Conservation (phyloP, 257 asterid species). For the Buddleja alternifolia region DNA sequence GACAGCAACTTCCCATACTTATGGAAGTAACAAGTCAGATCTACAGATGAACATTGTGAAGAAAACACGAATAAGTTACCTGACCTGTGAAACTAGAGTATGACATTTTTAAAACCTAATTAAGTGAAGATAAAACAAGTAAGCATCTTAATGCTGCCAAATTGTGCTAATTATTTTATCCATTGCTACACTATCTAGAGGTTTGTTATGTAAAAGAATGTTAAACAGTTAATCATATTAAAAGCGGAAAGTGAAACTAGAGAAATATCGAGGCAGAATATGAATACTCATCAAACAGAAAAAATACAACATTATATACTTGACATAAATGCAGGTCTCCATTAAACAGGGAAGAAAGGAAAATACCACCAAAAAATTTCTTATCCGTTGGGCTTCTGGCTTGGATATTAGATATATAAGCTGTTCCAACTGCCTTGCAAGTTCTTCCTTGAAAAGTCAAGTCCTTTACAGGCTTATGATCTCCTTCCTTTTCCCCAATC, state of each 20-base stretch:
- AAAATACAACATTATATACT: constrained; percentile 9
- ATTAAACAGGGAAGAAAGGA: constrained; percentile 30
- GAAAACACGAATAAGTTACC: constrained; percentile 5
- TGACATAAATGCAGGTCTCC: constrained; percentile 25
- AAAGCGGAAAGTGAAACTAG: too few species aligned
- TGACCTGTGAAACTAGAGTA: constrained; percentile 11
- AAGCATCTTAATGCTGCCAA: constrained; percentile 21
- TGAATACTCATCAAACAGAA: constrained; percentile 23
- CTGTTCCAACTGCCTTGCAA: constrained; percentile 32
- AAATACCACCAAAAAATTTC: constrained; percentile 47
- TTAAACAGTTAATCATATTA: constrained; percentile 21
- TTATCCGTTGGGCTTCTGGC: constrained; percentile 26
- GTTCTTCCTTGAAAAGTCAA: constrained; percentile 34
- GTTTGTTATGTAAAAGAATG: constrained; percentile 4
- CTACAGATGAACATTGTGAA: neutral
- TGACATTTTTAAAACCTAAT: neutral
- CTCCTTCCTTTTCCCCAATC: constrained; percentile 62
- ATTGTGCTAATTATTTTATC: constrained; percentile 7
- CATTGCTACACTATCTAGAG: constrained; percentile 8
- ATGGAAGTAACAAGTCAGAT: neutral
- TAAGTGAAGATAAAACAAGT: constrained; percentile 18
- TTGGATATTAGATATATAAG: constrained; percentile 29
- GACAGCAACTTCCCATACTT: constrained; percentile 6
- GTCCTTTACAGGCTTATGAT: constrained; percentile 43
- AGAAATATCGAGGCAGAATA: constrained; percentile 7